Conservation (phyloP, 441 rosid genomes). For the Syzygium malaccense region DNA sequence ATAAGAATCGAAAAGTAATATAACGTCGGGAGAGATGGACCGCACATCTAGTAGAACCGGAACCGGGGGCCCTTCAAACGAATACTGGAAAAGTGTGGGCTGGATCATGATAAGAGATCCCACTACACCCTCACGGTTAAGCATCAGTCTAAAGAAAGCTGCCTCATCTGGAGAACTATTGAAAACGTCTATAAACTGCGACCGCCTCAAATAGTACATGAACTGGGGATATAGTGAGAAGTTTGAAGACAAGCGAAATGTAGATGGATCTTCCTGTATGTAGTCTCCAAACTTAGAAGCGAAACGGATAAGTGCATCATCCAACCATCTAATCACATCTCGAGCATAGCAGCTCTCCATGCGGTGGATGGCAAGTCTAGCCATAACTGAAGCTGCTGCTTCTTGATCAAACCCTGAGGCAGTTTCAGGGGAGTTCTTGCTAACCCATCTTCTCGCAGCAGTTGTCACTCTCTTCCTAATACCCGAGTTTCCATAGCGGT, state of each 20-base stretch:
- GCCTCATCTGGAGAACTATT: slow-evolving; percentile 87
- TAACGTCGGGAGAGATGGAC: slow-evolving; percentile 64
- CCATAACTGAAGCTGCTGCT: slow-evolving; percentile 91
- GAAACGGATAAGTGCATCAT: slow-evolving; percentile 64
- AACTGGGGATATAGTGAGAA: slow-evolving; percentile 94
- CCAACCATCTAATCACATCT: slow-evolving; percentile 92
- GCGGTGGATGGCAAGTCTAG: slow-evolving; percentile 78
- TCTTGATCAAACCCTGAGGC: slow-evolving; percentile 90
- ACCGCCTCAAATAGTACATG: slow-evolving; percentile 89
- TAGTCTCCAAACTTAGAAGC: slow-evolving; percentile 87
- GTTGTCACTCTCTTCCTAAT: slow-evolving; percentile 75
- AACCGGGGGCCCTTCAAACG: slow-evolving; percentile 87
- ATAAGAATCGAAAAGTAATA: slow-evolving; percentile 84
- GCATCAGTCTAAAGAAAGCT: slow-evolving; percentile 73
- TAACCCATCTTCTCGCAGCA: slow-evolving; percentile 89
- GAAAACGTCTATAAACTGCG: slow-evolving; percentile 88
- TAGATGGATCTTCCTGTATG: slow-evolving; percentile 74
- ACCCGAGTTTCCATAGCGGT: slow-evolving; percentile 59
- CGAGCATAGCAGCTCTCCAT: slow-evolving; percentile 60
- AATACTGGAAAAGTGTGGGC: slow-evolving; percentile 80
- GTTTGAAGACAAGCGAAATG: slow-evolving; percentile 75
- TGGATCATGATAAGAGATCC: slow-evolving; percentile 91
- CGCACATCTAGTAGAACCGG: slow-evolving; percentile 87
- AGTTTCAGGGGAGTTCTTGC: slow-evolving; percentile 65
- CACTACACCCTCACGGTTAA: slow-evolving; percentile 87